Evolutionary conservation across 805 yeast genomes (phyloP).

Genomic region (Schwanniomyces pseudopolymorphus): DNA sequence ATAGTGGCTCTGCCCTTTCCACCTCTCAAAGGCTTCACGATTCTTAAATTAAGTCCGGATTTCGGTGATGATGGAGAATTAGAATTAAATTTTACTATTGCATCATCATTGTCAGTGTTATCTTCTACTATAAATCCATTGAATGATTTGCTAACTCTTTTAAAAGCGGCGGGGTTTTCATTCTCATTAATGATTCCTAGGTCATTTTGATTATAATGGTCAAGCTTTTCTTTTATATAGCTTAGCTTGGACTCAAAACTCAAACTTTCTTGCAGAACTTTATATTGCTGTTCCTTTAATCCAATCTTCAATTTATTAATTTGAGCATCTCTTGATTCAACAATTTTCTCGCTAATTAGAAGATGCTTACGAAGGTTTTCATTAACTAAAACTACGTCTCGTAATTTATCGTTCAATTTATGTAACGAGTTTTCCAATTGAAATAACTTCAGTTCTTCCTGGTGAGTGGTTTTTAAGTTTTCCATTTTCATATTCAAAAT

Average conservation of each 20-base stretch:
- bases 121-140: neutral
- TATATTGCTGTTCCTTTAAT: conserved; percentile 49
- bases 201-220: neutral
- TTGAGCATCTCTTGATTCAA: conserved; percentile 56
- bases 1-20: conserved; percentile 27
- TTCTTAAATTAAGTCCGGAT: conserved; percentile 54
- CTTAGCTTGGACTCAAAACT: conserved; percentile 47
- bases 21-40: conserved; percentile 63
- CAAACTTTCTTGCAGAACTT: conserved; percentile 47
- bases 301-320: conserved; percentile 53
- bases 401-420: conserved; percentile 56
- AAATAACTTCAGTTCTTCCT: conserved; percentile 49
- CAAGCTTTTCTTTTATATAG: conserved; percentile 8
- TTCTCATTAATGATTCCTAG: conserved; percentile 1
- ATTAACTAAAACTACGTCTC: conserved; percentile 64
- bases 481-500: conserved; percentile 29
- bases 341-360: conserved; percentile 51
- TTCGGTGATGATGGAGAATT: conserved; percentile 24
- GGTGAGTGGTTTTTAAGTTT: conserved; percentile 29
- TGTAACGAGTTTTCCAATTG: conserved; percentile 58
- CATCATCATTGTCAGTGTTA: neutral
- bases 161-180: neutral
- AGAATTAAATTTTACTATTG: neutral
- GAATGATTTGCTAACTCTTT: neutral
- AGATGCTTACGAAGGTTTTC: conserved; percentile 55